A percentile compares a stretch with the other conserved stretches of the same genome.
These are phyloP conservation scores for Ilex aquifolium DNA, from an alignment of 257 asterid genomes.

Conservation along the genomic window DNA sequence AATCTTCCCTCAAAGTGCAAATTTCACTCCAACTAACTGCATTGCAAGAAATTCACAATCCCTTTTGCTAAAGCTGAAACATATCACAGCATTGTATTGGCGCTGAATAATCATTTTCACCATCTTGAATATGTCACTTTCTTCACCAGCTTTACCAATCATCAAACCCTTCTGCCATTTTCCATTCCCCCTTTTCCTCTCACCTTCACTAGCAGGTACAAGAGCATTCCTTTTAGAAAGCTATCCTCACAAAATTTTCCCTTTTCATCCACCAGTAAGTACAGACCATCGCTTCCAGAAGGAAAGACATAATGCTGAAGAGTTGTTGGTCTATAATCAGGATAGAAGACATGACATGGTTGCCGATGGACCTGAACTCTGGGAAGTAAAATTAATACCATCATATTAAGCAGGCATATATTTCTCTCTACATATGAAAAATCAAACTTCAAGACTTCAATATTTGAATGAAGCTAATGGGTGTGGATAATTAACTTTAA, in stretches of 20 bases:
- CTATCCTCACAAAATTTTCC: conserved; percentile 95
- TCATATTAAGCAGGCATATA: not conserved
- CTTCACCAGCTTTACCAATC: conserved; percentile 78
- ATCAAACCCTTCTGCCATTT: conserved; percentile 72
- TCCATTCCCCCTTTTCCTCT: conserved; percentile 55
- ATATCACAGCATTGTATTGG: conserved; percentile 96
- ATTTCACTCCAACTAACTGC: conserved; percentile 54
- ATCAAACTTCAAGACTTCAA: not conserved
- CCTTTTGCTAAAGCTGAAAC: conserved; percentile 99
- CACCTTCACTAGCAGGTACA: conserved; percentile 54
- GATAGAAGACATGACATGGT: conserved; percentile 95
- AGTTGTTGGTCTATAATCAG: conserved; percentile 96
- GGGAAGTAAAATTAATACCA: conserved; percentile 19
- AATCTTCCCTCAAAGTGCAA: not conserved
- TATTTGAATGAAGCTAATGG: not conserved
- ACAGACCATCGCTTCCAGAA: conserved; percentile 90
- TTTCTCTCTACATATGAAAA: too few relatives aligned
- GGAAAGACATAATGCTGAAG: conserved; percentile 96
- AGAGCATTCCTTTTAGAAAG: conserved; percentile 94
- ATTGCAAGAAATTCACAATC: conserved; percentile 97
- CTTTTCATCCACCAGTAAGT: conserved; percentile 86
- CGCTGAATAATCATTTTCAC: conserved; percentile 93
- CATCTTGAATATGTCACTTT: conserved; percentile 93
- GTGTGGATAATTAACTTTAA: too few relatives aligned
- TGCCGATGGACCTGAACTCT: conserved; percentile 84